Conservation (phyloP, 768 basidiomycete genomes). For the Brasilioporus rufonigricans region DNA sequence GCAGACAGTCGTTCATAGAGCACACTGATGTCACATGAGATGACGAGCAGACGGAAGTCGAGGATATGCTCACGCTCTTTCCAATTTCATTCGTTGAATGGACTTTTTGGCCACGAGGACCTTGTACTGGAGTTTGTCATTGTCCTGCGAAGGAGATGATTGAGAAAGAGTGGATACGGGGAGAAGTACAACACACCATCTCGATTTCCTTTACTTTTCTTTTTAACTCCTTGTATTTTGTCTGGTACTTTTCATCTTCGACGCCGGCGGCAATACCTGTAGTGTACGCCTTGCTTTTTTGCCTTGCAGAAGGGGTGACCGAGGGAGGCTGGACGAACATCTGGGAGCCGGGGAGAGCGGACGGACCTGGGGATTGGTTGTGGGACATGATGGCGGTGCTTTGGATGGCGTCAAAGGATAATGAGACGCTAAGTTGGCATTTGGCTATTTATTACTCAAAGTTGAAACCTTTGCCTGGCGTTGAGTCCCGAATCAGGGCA, state of each 20-base stretch:
- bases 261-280: constrained; percentile 74
- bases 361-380: constrained; percentile 55
- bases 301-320: constrained; percentile 36
- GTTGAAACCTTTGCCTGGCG: constrained; percentile 21
- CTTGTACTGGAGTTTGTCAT: constrained; percentile 84
- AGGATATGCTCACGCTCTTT: constrained; percentile 70
- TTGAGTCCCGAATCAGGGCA: constrained; percentile 27
- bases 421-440: constrained; percentile 29
- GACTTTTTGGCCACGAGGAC: constrained; percentile 75
- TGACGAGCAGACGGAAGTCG: constrained; percentile 17
- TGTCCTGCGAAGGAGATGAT: constrained; percentile 53
- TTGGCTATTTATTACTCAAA: constrained; percentile 29
- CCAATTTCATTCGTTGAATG: constrained; percentile 84
- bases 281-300: constrained; percentile 48
- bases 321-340: constrained; percentile 32
- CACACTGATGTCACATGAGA: constrained; percentile 46
- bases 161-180: constrained; percentile 2
- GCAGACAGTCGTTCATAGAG: constrained; percentile 75
- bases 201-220: constrained; percentile 88
- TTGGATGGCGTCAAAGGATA: constrained; percentile 31
- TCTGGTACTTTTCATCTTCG: constrained; percentile 83
- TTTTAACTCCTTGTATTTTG: constrained; percentile 86
- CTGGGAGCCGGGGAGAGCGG: constrained; percentile 39
- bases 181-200: constrained; percentile 46
- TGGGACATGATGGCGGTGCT: constrained; percentile 63